Conservation (phyloP, 306 rosid genomes). For the Medicago lupulina region DNA sequence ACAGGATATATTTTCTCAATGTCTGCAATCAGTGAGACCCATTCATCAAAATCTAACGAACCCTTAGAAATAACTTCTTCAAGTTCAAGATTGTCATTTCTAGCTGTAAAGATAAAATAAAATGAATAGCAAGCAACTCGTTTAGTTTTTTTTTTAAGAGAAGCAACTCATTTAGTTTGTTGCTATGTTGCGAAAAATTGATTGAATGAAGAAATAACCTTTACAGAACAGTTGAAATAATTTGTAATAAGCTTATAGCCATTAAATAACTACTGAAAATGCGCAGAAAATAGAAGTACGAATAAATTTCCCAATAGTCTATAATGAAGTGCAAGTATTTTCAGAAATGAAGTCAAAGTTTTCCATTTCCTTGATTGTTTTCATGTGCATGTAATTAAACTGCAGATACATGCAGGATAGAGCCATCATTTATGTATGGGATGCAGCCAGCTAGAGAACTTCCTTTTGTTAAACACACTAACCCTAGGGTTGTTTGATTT, state of each 20-base stretch:
- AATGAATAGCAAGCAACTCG: conserved; percentile 31
- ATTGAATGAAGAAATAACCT: conserved; percentile 7
- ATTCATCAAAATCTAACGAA: conserved; percentile 65
- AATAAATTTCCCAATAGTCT: too few relatives aligned
- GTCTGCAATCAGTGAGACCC: conserved; percentile 68
- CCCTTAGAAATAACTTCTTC: conserved; percentile 50
- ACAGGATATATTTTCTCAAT: conserved; percentile 65
- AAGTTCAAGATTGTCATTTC: conserved; percentile 52
- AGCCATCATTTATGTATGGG: too few relatives aligned
- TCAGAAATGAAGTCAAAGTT: too few relatives aligned
- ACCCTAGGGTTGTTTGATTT: too few relatives aligned
- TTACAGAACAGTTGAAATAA: conserved; percentile 14
- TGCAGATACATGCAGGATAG: too few relatives aligned
- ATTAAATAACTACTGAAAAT: not conserved
- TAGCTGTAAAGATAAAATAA: conserved; percentile 53
- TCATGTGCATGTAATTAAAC: too few relatives aligned
- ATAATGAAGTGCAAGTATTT: too few relatives aligned
- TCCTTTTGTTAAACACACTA: too few relatives aligned
- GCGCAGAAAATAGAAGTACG: too few relatives aligned
- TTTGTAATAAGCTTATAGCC: conserved; percentile 6
- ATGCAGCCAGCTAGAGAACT: too few relatives aligned
- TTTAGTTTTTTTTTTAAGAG: not conserved
- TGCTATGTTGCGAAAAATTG: conserved; percentile 30
- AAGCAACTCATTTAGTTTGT: conserved; percentile 14
- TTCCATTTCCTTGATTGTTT: too few relatives aligned